Base-by-base conservation (phyloP, 495 filamentous ascomycete genomes). In the Entonaema liquescens region DNA sequence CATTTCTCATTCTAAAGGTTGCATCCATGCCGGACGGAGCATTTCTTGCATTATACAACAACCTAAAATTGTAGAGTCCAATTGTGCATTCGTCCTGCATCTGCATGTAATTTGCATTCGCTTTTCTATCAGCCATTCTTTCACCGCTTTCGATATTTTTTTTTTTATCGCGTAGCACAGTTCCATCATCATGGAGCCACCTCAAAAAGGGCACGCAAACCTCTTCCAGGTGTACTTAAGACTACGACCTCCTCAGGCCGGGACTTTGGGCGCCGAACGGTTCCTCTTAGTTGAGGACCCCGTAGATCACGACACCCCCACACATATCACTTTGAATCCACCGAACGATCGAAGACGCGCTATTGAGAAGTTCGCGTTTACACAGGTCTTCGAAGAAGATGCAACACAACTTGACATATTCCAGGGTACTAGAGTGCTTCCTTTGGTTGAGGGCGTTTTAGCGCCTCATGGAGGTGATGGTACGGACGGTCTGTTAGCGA, bases 151-250 rank as follows among this genome's bases (percentile, higher is more conserved):
- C 42, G 11, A 47, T 12, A 47, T 13, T 44, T 44, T 19, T 53
- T 19, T 50, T n/a, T n/a, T 55, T 6, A 58, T 71, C 54, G 23
- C 6, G n/a, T 59, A 25, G 47, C 58, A 36, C 23, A 44, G 19
- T 56, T 52, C 59, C 15, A 47, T 53, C 56, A 59, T 23, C 21
- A 75, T 75, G 76, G 76, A 76, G 42, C 70, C 63, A 50, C 70
- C 75, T 25, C 76, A 75, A 61, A 82, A 79, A 69, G 52, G 75
- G 13, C 77, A 81, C 42, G 62, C 79, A 17, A 84, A 83, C 52
- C 86, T 98, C 23, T 99, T 99, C 77, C 88, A 98, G 77, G 96
- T 99, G 52, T 98, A 90, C 68, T 88, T 99, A 26, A 91, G 95
- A 59, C 83, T 99, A 38, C 90, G 96, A 2, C 96, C 95, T 15